Base-by-base conservation (phyloP, 1,284 basidiomycete genomes). In the Cryptococcus sp. region DNA sequence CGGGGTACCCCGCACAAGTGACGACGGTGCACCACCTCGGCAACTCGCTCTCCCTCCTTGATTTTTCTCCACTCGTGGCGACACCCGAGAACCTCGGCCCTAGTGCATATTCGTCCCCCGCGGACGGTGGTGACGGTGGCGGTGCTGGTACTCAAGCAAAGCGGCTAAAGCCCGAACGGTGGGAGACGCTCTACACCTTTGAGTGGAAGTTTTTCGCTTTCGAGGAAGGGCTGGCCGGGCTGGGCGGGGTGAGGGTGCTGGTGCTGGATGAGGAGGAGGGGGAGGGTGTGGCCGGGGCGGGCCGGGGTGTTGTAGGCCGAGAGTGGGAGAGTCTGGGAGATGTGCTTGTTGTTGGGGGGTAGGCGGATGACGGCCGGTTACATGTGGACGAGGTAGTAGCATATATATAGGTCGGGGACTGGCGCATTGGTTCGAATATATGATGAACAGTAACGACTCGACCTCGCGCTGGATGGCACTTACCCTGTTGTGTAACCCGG, bases 241-340 rank as follows among this genome's bases (percentile, higher is more conserved):
- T 76, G 0, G 73, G 73, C 18, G 73, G 73, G 0, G n/a, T 69
- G 35, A 61, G 73, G 13, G 62, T 74, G 4, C 52, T 74, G 42
- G 18, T 66, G 1, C 46, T 72, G 18, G 58, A 57, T 7, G 56
- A 62, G 43, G 54, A 52, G 12, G 48, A 9, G 13, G 42, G 11
- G 46, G 52, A 5, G 4, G 28, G n/a, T n/a, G n/a, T n/a, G n/a
- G n/a, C n/a, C n/a, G n/a, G 6, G 4, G 39, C 18, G 28, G 43
- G 16, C 4, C 33, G 36, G 20, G 39, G 23, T 24, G 45, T 23
- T 9, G 42, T 67, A 2, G 69, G 55, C 4, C 46, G 55, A 33
- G 72, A 74, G 57, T 73, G 70, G 70, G 68, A 70, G 24, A 66
- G 61, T 53, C 42, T 73, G 36, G 69, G 69, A 18, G 69, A 71